phyloP scores from a whole-genome alignment of 352 stramenopile genomes.

The Pythium scleroteichum region DNA sequence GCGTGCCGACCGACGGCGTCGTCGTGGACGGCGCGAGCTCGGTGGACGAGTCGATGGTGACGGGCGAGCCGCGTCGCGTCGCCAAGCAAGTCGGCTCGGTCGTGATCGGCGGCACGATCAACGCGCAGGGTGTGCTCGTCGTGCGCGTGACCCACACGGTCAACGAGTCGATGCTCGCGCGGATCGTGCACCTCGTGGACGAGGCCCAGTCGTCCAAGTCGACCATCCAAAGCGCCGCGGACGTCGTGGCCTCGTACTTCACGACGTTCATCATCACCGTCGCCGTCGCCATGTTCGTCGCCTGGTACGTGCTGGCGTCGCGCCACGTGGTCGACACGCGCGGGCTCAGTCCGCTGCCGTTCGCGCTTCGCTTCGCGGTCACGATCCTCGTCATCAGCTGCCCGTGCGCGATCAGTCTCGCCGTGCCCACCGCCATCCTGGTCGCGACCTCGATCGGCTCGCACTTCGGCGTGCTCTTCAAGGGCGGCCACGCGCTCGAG shows the following conservation, averaged over 20 bases:
- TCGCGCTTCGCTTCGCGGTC: slow-evolving; percentile 78
- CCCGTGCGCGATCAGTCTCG: slow-evolving; percentile 74
- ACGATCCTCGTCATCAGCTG: slow-evolving; percentile 81
- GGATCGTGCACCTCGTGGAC: slow-evolving; percentile 71
- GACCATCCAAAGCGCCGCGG: slow-evolving; percentile 61
- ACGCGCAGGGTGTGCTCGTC: slow-evolving; percentile 63
- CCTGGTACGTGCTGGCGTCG: slow-evolving; percentile 71
- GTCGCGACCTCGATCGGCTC: slow-evolving; percentile 79
- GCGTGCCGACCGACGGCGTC: slow-evolving; percentile 71
- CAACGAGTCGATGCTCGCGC: slow-evolving; percentile 76
- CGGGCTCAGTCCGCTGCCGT: slow-evolving; percentile 60
- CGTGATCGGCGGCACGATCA: slow-evolving; percentile 76
- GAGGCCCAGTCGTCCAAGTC: slow-evolving; percentile 71
- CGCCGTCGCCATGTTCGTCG: slow-evolving; percentile 55
- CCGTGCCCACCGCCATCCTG: slow-evolving; percentile 76
- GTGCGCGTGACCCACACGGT: slow-evolving; percentile 73
- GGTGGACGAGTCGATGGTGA: slow-evolving; percentile 83
- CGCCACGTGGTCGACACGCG: slow-evolving; percentile 42
- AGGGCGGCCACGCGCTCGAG: slow-evolving; percentile 70
- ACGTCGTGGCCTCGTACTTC: slow-evolving; percentile 70
- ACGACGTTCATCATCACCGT: slow-evolving; percentile 75
- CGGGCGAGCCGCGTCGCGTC: slow-evolving; percentile 68
- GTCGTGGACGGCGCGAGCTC: slow-evolving; percentile 64
- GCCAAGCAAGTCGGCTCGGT: slow-evolving; percentile 52
- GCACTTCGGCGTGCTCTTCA: slow-evolving; percentile 81